Conservation (phyloP, 2,329 filamentous ascomycete species). For the Beauveria scarabaeidicola region DNA sequence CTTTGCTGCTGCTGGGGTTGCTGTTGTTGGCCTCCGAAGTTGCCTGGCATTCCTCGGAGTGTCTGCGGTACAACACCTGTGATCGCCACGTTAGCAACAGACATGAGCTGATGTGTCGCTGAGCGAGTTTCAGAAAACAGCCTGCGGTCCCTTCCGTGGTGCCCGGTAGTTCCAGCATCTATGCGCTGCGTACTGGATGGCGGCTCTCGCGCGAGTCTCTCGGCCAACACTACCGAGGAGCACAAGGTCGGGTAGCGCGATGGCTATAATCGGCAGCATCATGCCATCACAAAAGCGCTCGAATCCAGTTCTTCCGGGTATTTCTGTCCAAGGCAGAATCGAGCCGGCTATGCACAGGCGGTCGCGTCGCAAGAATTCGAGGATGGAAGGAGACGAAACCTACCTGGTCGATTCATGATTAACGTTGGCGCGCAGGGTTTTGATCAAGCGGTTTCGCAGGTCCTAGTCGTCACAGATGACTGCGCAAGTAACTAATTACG, state of each 20-base stretch:
- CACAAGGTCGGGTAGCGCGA: background rate
- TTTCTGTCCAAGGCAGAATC: background rate
- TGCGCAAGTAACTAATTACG: background rate
- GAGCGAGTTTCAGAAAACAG: background rate
- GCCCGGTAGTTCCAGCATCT: background rate
- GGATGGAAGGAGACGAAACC: conserved; percentile 22
- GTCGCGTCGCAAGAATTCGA: background rate
- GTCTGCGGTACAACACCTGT: conserved; percentile 53
- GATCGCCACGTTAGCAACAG: conserved; percentile 13
- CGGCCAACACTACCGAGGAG: background rate
- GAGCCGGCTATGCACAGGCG: background rate
- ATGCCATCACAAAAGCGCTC: background rate
- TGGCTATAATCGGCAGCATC: background rate
- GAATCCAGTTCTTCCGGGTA: background rate
- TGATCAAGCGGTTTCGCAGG: background rate
- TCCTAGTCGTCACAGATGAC: background rate
- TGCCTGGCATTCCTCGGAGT: conserved; percentile 52
- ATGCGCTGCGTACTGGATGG: background rate
- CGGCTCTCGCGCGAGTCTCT: background rate
- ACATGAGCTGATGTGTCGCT: background rate
- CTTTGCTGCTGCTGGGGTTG: conserved; percentile 27
- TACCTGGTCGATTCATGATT: conserved; percentile 54
- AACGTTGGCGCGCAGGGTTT: background rate
- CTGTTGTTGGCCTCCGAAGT: conserved; percentile 50
- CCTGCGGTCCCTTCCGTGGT: background rate